Conservation (phyloP, 2,329 filamentous ascomycete genomes). For the Colletotrichum caudatum region DNA sequence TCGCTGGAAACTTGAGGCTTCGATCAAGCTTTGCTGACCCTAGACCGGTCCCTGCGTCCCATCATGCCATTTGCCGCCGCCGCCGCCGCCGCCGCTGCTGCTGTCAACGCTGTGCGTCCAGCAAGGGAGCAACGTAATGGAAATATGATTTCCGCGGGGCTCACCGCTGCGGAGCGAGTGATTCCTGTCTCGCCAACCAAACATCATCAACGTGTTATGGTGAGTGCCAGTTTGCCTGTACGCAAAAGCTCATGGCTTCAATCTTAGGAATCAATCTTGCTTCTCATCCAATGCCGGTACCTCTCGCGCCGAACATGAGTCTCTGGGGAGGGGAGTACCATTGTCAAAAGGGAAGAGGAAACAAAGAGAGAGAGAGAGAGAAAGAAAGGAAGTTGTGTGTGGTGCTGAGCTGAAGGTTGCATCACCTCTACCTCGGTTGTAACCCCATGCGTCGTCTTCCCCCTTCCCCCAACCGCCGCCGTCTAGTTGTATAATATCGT, state of each 20-base stretch:
- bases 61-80: neutral
- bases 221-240: neutral
- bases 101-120: conserved; percentile 8
- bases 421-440: conserved; percentile 12
- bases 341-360: neutral
- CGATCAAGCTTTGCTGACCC: conserved; percentile 35
- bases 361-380: neutral
- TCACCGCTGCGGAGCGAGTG: conserved; percentile 24
- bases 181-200: conserved; percentile 28
- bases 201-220: neutral
- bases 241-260: neutral
- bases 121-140: conserved; percentile 30
- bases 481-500: conserved; percentile 42
- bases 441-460: neutral
- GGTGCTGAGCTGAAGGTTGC: conserved; percentile 36
- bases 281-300: neutral
- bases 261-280: neutral
- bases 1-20: conserved; percentile 1
- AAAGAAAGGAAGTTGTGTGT: conserved; percentile 25
- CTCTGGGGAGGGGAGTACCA: neutral
- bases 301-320: neutral
- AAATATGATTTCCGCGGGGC: conserved; percentile 32
- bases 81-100: neutral
- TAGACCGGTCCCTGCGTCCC: conserved; percentile 26
- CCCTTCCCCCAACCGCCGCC: conserved; percentile 15